Percentiles rank a stretch among this genome's conserved stretches.
These are phyloP conservation scores for Leccinum subrobustum DNA, from an alignment of 1,284 basidiomycete species.

Conservation along the genomic window DNA sequence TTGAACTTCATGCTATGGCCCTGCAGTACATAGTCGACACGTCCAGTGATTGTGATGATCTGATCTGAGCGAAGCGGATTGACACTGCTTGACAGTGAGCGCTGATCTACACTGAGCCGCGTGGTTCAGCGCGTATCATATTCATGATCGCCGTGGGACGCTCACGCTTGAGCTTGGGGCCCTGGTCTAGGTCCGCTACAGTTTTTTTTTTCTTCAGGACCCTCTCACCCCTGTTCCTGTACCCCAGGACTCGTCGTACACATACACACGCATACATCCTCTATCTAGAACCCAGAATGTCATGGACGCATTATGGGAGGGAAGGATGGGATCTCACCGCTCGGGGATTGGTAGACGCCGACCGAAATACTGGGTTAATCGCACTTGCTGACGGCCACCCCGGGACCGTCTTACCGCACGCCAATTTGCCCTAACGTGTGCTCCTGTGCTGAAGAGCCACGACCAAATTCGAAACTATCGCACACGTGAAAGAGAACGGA, in stretches of 20 bases:
- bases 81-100: conserved; percentile 2
- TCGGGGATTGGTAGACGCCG: neutral
- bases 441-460: neutral
- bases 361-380: neutral
- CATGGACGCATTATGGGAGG: neutral
- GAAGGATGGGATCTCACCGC: neutral
- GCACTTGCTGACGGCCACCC: neutral
- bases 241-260: neutral
- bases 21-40: neutral
- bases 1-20: neutral
- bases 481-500: neutral
- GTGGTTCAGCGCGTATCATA: neutral
- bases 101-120: conserved; percentile 13
- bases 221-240: neutral
- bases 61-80: conserved; percentile 6
- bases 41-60: conserved; percentile 1
- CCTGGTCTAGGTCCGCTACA: neutral
- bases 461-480: neutral
- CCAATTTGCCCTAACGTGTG: neutral
- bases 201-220: neutral
- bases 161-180: neutral
- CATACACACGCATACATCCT: neutral
- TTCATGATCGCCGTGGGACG: neutral
- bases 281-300: neutral
- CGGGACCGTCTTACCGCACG: neutral